Percentiles rank a stretch among this genome's conserved stretches.
Evolutionary conservation across 768 basidiomycete species (phyloP).

Genomic region (Psilocybe tampanensis): DNA sequence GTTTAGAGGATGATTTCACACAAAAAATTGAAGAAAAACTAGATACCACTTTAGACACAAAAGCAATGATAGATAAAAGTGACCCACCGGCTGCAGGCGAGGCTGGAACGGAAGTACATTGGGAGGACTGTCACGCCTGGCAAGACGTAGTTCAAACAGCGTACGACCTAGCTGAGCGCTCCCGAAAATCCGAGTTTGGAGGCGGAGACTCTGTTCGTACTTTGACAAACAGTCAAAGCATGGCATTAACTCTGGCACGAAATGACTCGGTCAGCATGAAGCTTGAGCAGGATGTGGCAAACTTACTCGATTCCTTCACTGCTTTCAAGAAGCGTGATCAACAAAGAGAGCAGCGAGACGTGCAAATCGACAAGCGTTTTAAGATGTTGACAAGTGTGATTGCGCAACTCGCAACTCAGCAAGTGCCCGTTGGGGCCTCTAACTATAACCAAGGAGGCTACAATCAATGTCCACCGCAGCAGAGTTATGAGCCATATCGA

Average conservation of each 20-base stretch:
- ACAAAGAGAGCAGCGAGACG: too few species aligned
- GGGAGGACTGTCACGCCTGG: neutral
- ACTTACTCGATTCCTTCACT: too few species aligned
- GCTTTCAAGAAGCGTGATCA: too few species aligned
- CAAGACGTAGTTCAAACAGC: neutral
- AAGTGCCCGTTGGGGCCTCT: neutral
- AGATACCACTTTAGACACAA: neutral
- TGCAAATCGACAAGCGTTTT: too few species aligned
- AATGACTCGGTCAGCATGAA: too few species aligned
- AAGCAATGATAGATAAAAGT: neutral
- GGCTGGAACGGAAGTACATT: neutral
- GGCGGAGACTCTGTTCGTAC: neutral
- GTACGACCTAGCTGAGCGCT: neutral
- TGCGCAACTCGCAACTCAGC: neutral
- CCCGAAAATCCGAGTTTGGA: neutral
- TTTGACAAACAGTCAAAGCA: neutral
- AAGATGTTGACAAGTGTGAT: too few species aligned
- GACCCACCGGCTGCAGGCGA: neutral
- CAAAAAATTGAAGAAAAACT: neutral
- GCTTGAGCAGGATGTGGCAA: too few species aligned
- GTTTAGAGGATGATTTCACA: neutral
- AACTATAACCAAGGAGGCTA: neutral
- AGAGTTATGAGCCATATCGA: too few species aligned
- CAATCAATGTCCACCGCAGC: too few species aligned
- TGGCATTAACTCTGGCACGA: neutral